A percentile compares a stretch with the other conserved stretches of the same genome.
Evolutionary conservation across 106 monocot species (phyloP).

Genomic region (Acanthochlamys bracteata): DNA sequence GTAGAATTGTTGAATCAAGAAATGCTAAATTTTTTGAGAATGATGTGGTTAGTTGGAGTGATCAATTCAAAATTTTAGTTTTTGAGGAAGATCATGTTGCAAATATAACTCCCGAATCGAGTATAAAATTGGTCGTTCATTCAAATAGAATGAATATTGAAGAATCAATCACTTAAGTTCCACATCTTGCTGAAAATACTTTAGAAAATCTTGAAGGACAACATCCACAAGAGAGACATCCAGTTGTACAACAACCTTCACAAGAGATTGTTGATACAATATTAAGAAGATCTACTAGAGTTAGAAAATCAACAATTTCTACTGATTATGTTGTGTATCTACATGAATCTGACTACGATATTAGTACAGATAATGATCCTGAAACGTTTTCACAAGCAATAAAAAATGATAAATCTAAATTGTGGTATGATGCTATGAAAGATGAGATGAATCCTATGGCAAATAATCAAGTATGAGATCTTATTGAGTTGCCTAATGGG

Average conservation of each 20-base stretch:
- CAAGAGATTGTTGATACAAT: neutral
- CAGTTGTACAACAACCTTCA: too few relatives aligned
- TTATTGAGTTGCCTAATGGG: too few relatives aligned
- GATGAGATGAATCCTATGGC: too few relatives aligned
- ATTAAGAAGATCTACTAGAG: neutral
- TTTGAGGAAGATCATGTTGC: neutral
- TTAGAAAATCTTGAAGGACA: neutral
- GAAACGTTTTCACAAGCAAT: neutral
- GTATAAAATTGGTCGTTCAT: too few relatives aligned
- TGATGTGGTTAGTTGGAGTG: neutral
- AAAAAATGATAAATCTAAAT: neutral
- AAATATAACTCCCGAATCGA: neutral
- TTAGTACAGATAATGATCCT: neutral
- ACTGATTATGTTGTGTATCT: slow-evolving; percentile 7
- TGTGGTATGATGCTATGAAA: too few relatives aligned
- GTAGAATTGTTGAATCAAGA: neutral
- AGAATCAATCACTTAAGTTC: neutral
- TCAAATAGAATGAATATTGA: neutral
- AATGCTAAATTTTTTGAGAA: slow-evolving; percentile 7
- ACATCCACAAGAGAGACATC: neutral
- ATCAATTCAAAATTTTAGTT: neutral
- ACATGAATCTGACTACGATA: neutral
- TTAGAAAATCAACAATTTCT: neutral
- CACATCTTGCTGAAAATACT: neutral
- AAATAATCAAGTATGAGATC: too few relatives aligned